Percentiles rank a stretch among this genome's conserved stretches.
phyloP scores from a whole-genome alignment of 192 early-diverging fungal species.

The Umbelopsis vinacea region DNA sequence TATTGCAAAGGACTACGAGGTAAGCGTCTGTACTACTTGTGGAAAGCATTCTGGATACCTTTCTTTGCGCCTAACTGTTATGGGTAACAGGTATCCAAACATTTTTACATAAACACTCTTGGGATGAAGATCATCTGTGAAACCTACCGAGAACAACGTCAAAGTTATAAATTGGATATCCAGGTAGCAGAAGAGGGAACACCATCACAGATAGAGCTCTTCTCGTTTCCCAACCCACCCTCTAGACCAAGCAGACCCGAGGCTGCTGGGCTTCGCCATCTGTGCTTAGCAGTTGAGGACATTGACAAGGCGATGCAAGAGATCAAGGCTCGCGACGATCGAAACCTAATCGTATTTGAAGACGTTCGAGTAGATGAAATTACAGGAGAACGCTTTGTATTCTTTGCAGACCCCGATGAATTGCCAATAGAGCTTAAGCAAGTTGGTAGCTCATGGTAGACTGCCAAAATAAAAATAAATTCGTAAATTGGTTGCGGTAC shows the following conservation, averaged over 20 bases:
- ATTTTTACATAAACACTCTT: conserved; percentile 21
- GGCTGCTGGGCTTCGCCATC: conserved; percentile 20
- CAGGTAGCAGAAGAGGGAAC: conserved; percentile 16
- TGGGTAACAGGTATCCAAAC: conserved; percentile 21
- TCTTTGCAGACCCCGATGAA: conserved; percentile 28
- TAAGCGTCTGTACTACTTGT: background rate
- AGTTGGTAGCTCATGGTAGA: conserved; percentile 13
- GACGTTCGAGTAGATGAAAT: conserved; percentile 25
- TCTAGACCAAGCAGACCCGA: conserved; percentile 15
- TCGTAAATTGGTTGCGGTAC: background rate
- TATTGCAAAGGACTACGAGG: conserved; percentile 21
- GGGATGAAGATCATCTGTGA: conserved; percentile 21
- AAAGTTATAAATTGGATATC: conserved; percentile 22
- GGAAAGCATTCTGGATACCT: background rate
- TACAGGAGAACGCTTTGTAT: conserved; percentile 21
- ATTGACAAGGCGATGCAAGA: conserved; percentile 23
- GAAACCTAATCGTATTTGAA: conserved; percentile 22
- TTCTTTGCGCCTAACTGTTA: background rate
- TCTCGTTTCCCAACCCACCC: conserved; percentile 24
- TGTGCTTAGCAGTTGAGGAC: conserved; percentile 14
- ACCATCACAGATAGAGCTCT: conserved; percentile 24
- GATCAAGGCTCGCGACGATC: conserved; percentile 15
- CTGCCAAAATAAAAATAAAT: background rate
- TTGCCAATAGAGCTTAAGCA: conserved; percentile 27
- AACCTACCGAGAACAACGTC: conserved; percentile 24